Base-by-base conservation (phyloP, 345 rosid species). In the Eucalyptus erythrocorys region DNA sequence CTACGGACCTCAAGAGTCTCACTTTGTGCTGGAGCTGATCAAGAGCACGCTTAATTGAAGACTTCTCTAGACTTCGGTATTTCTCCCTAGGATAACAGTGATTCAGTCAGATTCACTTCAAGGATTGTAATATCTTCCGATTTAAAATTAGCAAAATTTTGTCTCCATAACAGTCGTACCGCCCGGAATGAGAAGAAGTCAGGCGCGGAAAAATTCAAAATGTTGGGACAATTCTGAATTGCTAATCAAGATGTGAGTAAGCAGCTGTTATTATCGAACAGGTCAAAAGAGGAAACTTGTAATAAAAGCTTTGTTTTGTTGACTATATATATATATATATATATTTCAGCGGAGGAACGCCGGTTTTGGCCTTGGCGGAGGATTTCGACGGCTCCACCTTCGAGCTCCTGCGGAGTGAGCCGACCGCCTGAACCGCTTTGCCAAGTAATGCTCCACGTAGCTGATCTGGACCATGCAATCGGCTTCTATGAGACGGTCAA, bases 351-450 rank as follows among this genome's bases (percentile, higher is more conserved):
- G 79, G 92, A n/a, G 95, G 94, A 45, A 30, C 53, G 3, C 24
- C 89, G 49, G 92, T 91, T 8, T 89, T 90, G 34, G 76, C 76
- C 19, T 64, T 64, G 19, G 37, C 8, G 37, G 76, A 64, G 37
- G 76, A n/a, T 64, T n/a, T n/a, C 21, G 19, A 93, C 66, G 92
- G 94, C 59, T 93, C 91, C 66, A 61, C 34, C 34, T 92, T 93
- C 89, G 91, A 93, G 91, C 86, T 92, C 53, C 91, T 90, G 22
- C 88, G 86, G 84, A 90, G 92, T 17, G 91, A 91, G 34, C 92
- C 92, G 24, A 91, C 94, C 94, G 26, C 94, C 45, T 4, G 7
- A 71, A 37, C 82, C 15, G 2, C 27, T 71, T 71, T 71, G 82
- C 45, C 82, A 71, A 10, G 45, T 10, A 71, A 10, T 37, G 81